Evolutionary conservation across 1,284 basidiomycete genomes (phyloP).

Genomic region (Thecaphora thlaspeos): DNA sequence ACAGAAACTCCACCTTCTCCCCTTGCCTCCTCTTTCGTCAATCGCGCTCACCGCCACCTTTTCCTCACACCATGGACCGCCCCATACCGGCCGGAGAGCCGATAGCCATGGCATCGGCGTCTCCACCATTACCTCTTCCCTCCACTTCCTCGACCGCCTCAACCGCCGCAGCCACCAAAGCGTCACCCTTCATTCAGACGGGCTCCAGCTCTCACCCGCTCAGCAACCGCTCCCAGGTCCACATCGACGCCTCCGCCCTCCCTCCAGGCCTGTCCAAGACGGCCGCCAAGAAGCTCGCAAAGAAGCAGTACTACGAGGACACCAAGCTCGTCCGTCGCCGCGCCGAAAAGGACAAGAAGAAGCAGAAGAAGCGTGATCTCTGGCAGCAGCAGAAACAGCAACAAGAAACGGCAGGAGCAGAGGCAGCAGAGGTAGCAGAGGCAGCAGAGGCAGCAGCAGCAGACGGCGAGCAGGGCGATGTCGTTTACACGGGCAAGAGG

Average conservation of each 20-base stretch:
- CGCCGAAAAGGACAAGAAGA: slow-evolving; percentile 65
- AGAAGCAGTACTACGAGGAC: slow-evolving; percentile 67
- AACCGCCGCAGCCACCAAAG: not conserved
- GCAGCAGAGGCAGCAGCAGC: slow-evolving; percentile 60
- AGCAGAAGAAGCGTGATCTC: slow-evolving; percentile 59
- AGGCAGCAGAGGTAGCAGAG: slow-evolving; percentile 58
- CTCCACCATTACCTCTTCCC: too few species aligned
- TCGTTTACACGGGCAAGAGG: slow-evolving; percentile 53
- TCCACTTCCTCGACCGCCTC: too few species aligned
- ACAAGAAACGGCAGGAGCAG: slow-evolving; percentile 59
- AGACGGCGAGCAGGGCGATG: slow-evolving; percentile 47
- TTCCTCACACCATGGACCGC: too few species aligned
- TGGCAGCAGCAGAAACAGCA: slow-evolving; percentile 60
- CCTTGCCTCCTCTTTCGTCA: too few species aligned
- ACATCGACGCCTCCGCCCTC: slow-evolving; percentile 11
- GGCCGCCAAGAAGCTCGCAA: slow-evolving; percentile 74
- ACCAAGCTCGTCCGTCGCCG: slow-evolving; percentile 74
- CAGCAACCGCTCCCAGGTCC: not conserved
- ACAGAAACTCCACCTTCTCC: too few species aligned
- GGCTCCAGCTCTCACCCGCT: not conserved
- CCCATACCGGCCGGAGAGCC: too few species aligned
- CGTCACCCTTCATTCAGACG: not conserved
- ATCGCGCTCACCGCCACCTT: too few species aligned
- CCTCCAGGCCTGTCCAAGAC: slow-evolving; percentile 66
- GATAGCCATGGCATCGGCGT: too few species aligned